Evolutionary conservation across 2,329 filamentous ascomycete species (phyloP), one percentile per base, ranked within the genome.

Genomic region (Fusarium poae): DNA sequence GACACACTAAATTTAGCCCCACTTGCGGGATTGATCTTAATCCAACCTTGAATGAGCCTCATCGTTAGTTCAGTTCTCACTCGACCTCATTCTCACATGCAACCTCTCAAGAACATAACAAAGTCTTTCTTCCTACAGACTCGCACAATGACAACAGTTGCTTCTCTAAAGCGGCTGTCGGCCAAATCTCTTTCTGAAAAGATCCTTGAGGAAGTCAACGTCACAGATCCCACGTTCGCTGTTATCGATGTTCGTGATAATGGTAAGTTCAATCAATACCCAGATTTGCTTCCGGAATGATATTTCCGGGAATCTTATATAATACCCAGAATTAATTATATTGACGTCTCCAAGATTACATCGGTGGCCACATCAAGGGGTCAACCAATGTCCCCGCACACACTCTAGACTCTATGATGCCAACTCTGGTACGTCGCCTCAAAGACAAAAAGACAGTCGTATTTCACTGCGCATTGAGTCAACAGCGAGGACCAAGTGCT

Each of bases 381-480:
- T 92, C 90, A 34, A 88, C 86, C 52, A 92, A 97, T 84, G 85
- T 93, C 15, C 94, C 96, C 1, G 91, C 88, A 51, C 81, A 81
- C 45, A 87, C 88, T 20, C 86, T 98, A 49, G 92, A 97, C 74
- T 87, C 88, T 76, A 88, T 86, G 71, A 88, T 96, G 79, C 92
- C 94, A 1, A 92, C 94, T 67, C 88, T 99, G n/a, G 85, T 97
- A 15, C 89, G 93, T 58, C 89, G 86, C 43, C 86, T 97, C 48
- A 83, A 88, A 69, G 89, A 91, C 76, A 94, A 93, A 79, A 88
- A 96, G 57, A 91, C 86, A 13, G 93, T 99, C 16, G 88, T 99
- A 2, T 99, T 99, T 79, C 96, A 99, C 82, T 99, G 96, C 80
- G 92, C 92, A 20, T 83, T 98, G 57, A 95, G 91, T 71, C 96